Evolutionary conservation across 83 land plant species (phyloP).

Genomic region (Thuja plicata): DNA sequence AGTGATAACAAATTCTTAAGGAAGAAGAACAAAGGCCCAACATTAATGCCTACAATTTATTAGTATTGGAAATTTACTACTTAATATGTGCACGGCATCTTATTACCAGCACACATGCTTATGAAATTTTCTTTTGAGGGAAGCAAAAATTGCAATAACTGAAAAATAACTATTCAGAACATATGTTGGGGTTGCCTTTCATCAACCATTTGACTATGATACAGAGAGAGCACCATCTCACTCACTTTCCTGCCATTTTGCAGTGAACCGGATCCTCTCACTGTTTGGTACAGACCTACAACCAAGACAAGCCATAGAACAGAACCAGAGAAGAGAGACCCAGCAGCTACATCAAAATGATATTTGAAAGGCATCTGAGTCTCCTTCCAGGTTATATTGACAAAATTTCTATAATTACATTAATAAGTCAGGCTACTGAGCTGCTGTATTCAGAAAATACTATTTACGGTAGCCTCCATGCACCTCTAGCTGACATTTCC

Average conservation of each 20-base stretch:
- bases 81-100: not conserved
- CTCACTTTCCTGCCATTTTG: not conserved
- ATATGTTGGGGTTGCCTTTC: not conserved
- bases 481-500: not conserved
- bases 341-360: not conserved
- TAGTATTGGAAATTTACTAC: not conserved
- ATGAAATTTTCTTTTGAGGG: not conserved
- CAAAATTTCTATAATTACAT: not conserved
- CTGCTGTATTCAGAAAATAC: not conserved
- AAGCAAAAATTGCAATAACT: not conserved
- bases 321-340: not conserved
- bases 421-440: not conserved
- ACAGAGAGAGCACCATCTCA: constrained; percentile 4
- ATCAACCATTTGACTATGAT: not conserved
- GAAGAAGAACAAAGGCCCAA: not conserved
- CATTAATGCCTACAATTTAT: not conserved
- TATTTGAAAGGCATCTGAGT: not conserved
- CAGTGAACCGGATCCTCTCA: not conserved
- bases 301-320: not conserved
- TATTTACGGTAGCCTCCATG: not conserved
- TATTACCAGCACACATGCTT: not conserved
- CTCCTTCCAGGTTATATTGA: not conserved
- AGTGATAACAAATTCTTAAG: not conserved
- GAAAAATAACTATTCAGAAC: not conserved
- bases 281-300: not conserved